A percentile compares a stretch with the other conserved stretches of the same genome.
Evolutionary conservation across 1,139 yeast genomes (phyloP).

Genomic region (Candida mesenterica): DNA sequence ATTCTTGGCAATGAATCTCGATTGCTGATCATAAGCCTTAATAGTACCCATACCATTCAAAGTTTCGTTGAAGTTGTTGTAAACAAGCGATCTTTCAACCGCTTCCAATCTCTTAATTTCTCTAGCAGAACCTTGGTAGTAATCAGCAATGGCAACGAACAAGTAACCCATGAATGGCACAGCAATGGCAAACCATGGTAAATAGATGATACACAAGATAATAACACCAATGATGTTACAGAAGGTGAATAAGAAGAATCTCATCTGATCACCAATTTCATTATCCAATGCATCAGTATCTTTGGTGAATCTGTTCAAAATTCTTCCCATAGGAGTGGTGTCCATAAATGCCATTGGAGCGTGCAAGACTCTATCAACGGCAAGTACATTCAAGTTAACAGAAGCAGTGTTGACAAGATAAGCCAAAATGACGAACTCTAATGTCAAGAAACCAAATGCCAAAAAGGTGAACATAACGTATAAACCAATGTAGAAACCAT

Average conservation of each 20-base stretch:
- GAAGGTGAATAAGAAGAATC: slow-evolving; percentile 49
- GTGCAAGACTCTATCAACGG: slow-evolving; percentile 41
- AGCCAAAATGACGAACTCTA: slow-evolving; percentile 48
- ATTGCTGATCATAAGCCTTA: slow-evolving; percentile 53
- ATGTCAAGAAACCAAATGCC: slow-evolving; percentile 34
- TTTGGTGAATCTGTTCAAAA: slow-evolving; percentile 68
- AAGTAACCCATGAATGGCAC: slow-evolving; percentile 39
- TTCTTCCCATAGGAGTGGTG: slow-evolving; percentile 63
- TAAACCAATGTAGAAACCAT: slow-evolving; percentile 68
- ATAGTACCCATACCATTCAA: slow-evolving; percentile 71
- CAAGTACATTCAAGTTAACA: slow-evolving; percentile 36
- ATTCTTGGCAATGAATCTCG: slow-evolving; percentile 51
- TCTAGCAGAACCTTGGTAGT: slow-evolving; percentile 69
- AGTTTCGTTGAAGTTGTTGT: slow-evolving; percentile 74
- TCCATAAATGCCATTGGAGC: slow-evolving; percentile 62
- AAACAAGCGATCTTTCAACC: slow-evolving; percentile 69
- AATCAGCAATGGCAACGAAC: slow-evolving; percentile 41
- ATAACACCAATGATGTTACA: slow-evolving; percentile 61
- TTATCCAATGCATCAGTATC: slow-evolving; percentile 84
- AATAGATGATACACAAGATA: slow-evolving; percentile 65
- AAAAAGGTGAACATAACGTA: slow-evolving; percentile 57
- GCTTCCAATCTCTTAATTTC: slow-evolving; percentile 86
- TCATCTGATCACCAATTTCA: slow-evolving; percentile 60
- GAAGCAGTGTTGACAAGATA: slow-evolving; percentile 49
- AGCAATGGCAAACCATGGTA: slow-evolving; percentile 57